Evolutionary conservation across 495 filamentous ascomycete genomes (phyloP), one percentile per base, ranked within the genome.

Genomic region (Daldinia vernicosa): DNA sequence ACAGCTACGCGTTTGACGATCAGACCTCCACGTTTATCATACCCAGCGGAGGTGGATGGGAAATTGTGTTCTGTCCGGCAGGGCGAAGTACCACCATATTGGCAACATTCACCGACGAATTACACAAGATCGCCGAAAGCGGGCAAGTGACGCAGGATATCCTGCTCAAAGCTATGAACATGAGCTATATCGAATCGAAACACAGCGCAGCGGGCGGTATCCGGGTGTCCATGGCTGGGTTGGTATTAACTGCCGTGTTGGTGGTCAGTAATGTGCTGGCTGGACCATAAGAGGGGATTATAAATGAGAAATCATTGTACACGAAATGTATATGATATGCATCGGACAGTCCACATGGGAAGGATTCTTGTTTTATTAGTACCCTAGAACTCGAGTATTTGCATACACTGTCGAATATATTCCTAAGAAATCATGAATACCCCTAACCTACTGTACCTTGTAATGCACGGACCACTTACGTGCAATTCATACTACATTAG

Each of bases 1-100:
- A 94, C 77, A 91, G 88, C 74, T 95, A 86, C 74, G 90, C 92
- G 9, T 94, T 87, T 69, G 91, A 95, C 72, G 92, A 95, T 79
- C 80, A 86, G 57, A 85, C 84, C 6, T 89, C 87, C 47, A 94
- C 92, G 0, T 94, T 95, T 76, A 90, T 92, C 64, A 85, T 93
- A 7, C 91, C 92, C 0, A 81, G 81, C 27, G 91, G 91, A 5
- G 89, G 85, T 5, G 92, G 91, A 1, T 95, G 89, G 81, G 85
- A 93, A 77, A 82, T 94, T n/a, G 80, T 87, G 9, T 93, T 94
- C 74, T 94, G 92, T 72, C 92, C 92, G 0, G 75, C 76, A 3
- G 92, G 90, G 0, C 80, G 89, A 11, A 91, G 89, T 54, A 92
- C 91, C 3, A 89, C 87, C 63, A 93, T 93, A 40, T 74, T 92